Base-by-base conservation (phyloP, 2,329 filamentous ascomycete genomes). In the Arthrobotrys entomopaga region DNA sequence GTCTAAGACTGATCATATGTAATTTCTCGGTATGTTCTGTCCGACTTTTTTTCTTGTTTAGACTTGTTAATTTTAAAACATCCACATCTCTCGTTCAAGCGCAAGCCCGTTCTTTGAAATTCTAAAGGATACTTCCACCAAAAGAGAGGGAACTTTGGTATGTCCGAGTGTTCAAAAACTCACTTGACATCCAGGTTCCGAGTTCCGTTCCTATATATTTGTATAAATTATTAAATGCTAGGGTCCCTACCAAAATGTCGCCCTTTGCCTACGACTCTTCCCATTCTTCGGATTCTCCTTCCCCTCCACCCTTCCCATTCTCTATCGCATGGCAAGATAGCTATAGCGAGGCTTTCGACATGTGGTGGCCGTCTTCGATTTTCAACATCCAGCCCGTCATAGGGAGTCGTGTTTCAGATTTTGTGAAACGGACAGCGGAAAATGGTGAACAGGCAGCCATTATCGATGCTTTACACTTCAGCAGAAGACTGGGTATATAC, bases 301-400 rank as follows among this genome's bases (percentile, higher is more conserved):
- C 34, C 16, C 3, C 16, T 38, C 38, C 34, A 38, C 19, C 26
- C 7, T 40, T 61, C 52, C 65, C 50, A 16, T 63, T 58, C 38
- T 57, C 50, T 34, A 15, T 58, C 56, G 54, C 38, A 43, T n/a
- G 42, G 42, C 34, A 57, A n/a, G 15, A 58, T 43, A 19, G 56
- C 43, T 19, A 38, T 34, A n/a, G n/a, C n/a, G 65, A 63, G 38
- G 40, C 42, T 13, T n/a, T 72, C 22, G 56, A 66, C 8, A 67
- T 63, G 57, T 67, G 63, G 70, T 74, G 70, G 70, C 63, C 70
- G 10, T 67, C 63, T 15, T 74, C 70, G 16, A 20, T 63, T 16
- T 74, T 74, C 26, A 74, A 74, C 52, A 54, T 40, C 26, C 49
- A 63, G 34, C 63, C 70, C 16, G 70, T 43, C 19, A 24, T 74